Base-by-base conservation (phyloP, 352 stramenopile genomes). In the Phytopythium litorale region DNA sequence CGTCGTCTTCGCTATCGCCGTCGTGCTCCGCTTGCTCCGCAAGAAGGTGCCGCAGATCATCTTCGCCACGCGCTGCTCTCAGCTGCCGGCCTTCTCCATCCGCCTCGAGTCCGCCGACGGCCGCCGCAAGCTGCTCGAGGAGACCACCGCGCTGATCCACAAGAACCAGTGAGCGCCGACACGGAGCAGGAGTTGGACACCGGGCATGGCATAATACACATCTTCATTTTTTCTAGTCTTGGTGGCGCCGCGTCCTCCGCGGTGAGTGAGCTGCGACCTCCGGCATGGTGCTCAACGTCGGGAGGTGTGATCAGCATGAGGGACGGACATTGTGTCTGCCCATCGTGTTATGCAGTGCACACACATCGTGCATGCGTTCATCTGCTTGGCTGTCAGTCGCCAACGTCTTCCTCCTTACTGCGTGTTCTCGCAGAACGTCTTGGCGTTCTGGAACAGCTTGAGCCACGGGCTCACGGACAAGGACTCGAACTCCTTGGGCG, bases 391-490 rank as follows among this genome's bases (percentile, higher is more conserved):
- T 49, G 42, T 49, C 42, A 11, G 49, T 40, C 38, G 28, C 28
- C 40, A 19, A 19, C 28, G 19, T 33, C 45, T 65, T 75, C 87
- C 64, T 86, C 32, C 45, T 67, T 75, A 89, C 66, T 86, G 67
- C 62, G 60, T 69, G 55, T 75, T 68, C 63, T 99, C 92, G 72
- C 96, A 99, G 76, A 98, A 99, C 19, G 78, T 81, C 71, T 98
- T 96, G 65, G 97, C 97, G 80, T 99, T 99, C 78, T 99, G 96
- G 79, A 99, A 99, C 77, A 99, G 92, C 67, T 96, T 94, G 56
- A 99, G 74, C 97, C 97, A 99, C 15, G 97, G 97, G 51, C 94
- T 97, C 38, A 87, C 91, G 19, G 87, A 68, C 52, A 81, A 62
- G 57, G 84, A 63, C 32, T 92, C 80, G 69, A 97, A 96, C 58